phyloP scores from a whole-genome alignment of 2,329 filamentous ascomycete genomes.

The Aureobasidium sp. region DNA sequence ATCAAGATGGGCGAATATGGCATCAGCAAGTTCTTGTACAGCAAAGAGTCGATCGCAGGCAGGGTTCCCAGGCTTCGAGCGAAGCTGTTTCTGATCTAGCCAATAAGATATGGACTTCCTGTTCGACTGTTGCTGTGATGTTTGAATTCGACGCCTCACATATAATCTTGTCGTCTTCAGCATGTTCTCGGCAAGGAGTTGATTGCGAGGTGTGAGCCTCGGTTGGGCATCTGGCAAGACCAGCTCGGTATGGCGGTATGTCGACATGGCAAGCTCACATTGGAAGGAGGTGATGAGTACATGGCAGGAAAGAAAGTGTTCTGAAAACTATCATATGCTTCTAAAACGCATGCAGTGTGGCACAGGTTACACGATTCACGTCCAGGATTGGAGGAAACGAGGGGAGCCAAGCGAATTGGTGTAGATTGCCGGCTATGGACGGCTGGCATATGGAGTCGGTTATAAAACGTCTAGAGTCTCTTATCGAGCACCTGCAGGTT shows the following conservation, averaged over 20 bases:
- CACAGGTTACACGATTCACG: not conserved
- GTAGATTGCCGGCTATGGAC: not conserved
- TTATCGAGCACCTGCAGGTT: not conserved
- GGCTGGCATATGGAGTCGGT: not conserved
- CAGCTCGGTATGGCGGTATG: not conserved
- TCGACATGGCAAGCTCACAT: not conserved
- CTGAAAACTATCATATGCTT: not conserved
- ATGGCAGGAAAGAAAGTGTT: not conserved
- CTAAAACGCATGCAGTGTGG: not conserved
- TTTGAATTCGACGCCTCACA: not conserved
- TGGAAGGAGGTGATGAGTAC: not conserved
- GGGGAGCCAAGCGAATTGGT: not conserved
- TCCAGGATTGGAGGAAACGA: not conserved
- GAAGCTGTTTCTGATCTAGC: not conserved
- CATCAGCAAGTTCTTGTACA: conserved; percentile 3
- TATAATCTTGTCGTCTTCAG: not conserved
- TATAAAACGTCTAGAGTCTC: not conserved
- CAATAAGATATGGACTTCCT: not conserved
- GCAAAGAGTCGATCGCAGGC: conserved; percentile 1
- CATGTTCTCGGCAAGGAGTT: not conserved
- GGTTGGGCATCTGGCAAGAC: not conserved
- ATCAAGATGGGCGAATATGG: not conserved
- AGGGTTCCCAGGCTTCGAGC: not conserved
- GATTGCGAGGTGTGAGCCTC: not conserved
- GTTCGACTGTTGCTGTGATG: not conserved